Evolutionary conservation across 768 basidiomycete species (phyloP), one percentile per base, ranked within the genome.

Genomic region (Trametes sanguinea): DNA sequence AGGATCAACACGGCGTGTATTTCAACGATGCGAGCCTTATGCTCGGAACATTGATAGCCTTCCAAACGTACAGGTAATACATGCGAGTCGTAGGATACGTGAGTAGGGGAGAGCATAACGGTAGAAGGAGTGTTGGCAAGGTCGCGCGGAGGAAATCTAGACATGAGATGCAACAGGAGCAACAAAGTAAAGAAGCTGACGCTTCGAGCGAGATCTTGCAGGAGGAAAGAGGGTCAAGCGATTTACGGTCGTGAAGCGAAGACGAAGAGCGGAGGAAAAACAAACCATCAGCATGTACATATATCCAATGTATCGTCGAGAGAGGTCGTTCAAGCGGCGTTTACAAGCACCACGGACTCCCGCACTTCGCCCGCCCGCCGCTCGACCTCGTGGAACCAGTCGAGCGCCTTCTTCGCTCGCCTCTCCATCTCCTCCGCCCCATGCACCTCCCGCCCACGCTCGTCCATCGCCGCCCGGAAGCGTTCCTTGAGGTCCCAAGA

Each of bases 401-500:
- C 82, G 53, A 88, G 78, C 42, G 97, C 96, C 67, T 77, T 84
- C 65, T 69, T 68, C 27, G 93, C 87, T 74, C 81, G 82, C 76
- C 75, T 84, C 79, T 91, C 90, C 53, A 81, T 79, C 69, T 89
- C 89, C 76, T 95, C 93, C 47, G 87, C 86, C 51, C 78, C 80
- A 68, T 81, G 81, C 14, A 96, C 94, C 71, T 95, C 93, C 69
- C 83, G 83, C 40, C 80, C 83, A 46, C 86, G 78, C 71, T 90
- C 87, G 67, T 98, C 94, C 80, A 94, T 83, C 16, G 92, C 89
- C 3, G 76, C 78, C 59, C 85, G 81, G 80, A 94, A 96, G 45
- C 89, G 83, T 75, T 92, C 90, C 67, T 83, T 83, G 62, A 95
- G 71, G 73, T 98, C 95, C 93, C 93, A 98, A 22, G 90, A 87